Base-by-base conservation (phyloP, 805 yeast species). In the Ogataea ramenticola region DNA sequence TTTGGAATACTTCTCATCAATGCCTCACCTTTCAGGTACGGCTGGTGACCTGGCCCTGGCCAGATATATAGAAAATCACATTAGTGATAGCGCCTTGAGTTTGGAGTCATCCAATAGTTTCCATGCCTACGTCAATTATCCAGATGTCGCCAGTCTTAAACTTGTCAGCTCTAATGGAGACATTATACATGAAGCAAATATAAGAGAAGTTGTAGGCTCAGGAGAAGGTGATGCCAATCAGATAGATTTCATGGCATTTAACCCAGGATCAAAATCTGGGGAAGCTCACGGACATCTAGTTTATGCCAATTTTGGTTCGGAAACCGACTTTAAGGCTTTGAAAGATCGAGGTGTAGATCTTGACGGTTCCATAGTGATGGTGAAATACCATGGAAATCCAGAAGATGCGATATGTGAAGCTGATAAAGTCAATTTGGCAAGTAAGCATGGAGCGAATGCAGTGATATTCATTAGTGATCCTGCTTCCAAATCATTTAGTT, bases 1-100 rank as follows among this genome's bases (percentile, higher is more conserved):
- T 49, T 55, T 84, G 45, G 84, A 85, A 51, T 86, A 86, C 53
- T 57, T 88, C 21, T 79, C 90, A 24, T 75, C 85, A 8, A 78
- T 88, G 79, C 88, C 96, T 3, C 97, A 89, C 58, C 63, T 83
- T 50, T 79, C 96, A 0, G 98, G 98, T 3, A 82, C 97, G 2
- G 75, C 79, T 15, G 98, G 96, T 17, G 96, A 88, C 60, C 62
- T 79, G 46, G 74, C 91, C 0, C 64, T 89, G 32, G 81, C 88
- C 2, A 70, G 74, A 46, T 88, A 82, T 57, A 68, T 90, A 15
- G 70, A 77, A 47, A 74, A 74, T 21, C 75, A 76, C 40, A 77
- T 85, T 62, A 58, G 62, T 20, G 72, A 77, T 42, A 77, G 80
- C 49, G 85, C 86, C 2, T 48, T 89, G 19, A 64, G 66, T 26